phyloP scores from a whole-genome alignment of 371 early-diverging fungal species.

The Circinella umbellata region DNA sequence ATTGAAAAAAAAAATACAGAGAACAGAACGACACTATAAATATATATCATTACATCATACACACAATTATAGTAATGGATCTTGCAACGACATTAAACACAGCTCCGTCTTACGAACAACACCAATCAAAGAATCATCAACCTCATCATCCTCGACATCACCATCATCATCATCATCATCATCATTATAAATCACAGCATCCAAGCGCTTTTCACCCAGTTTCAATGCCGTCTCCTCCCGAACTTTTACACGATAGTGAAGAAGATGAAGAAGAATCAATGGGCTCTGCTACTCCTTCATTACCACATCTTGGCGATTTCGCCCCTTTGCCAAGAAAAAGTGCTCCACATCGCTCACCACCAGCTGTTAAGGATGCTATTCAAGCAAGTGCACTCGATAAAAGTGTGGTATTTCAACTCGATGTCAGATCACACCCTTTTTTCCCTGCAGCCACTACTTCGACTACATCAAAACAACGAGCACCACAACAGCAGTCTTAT shows the following conservation, averaged over 20 bases:
- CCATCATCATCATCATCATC: slow-evolving; percentile 1
- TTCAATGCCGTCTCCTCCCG: slow-evolving; percentile 35
- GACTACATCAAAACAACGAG: background rate
- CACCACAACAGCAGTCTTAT: slow-evolving; percentile 13
- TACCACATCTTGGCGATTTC: slow-evolving; percentile 5
- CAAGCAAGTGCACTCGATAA: slow-evolving; percentile 34
- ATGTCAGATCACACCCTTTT: slow-evolving; percentile 26
- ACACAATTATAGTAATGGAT: slow-evolving; percentile 15
- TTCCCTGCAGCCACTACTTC: slow-evolving; percentile 9
- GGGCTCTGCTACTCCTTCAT: slow-evolving; percentile 14
- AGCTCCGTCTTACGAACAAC: slow-evolving; percentile 20
- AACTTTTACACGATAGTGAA: slow-evolving; percentile 42
- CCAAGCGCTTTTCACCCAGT: slow-evolving; percentile 20
- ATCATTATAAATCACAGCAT: slow-evolving; percentile 5
- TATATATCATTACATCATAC: background rate
- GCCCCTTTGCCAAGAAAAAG: slow-evolving; percentile 29
- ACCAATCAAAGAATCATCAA: slow-evolving; percentile 6
- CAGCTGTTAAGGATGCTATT: slow-evolving; percentile 35
- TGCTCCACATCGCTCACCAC: slow-evolving; percentile 43
- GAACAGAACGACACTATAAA: background rate
- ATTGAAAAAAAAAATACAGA: too few relatives aligned
- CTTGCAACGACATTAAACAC: slow-evolving; percentile 12
- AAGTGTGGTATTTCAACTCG: slow-evolving; percentile 48
- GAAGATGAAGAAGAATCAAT: slow-evolving; percentile 40
- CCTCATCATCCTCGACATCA: slow-evolving; percentile 13